phyloP scores from a whole-genome alignment of 1,284 basidiomycete species.

The Termitomyces sp. region DNA sequence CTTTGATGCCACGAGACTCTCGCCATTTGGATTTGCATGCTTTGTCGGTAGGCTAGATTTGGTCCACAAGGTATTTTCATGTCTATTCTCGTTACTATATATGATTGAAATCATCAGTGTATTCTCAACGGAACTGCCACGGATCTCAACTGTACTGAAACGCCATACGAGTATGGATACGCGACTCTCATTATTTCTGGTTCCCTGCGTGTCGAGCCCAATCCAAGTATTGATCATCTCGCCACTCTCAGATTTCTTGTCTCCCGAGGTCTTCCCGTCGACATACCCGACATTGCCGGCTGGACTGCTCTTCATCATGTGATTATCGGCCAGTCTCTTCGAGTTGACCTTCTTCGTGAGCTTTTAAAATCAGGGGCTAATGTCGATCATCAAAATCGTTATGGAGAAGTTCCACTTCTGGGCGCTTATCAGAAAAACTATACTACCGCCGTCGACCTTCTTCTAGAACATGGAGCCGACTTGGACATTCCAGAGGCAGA shows the following conservation, averaged over 20 bases:
- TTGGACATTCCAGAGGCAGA: slow-evolving; percentile 46
- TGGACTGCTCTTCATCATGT: slow-evolving; percentile 47
- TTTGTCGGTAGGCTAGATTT: slow-evolving; percentile 28
- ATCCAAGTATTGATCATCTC: slow-evolving; percentile 23
- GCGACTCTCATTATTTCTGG: slow-evolving; percentile 39
- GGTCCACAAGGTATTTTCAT: slow-evolving; percentile 28
- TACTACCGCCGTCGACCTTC: slow-evolving; percentile 34
- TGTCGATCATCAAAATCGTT: slow-evolving; percentile 41
- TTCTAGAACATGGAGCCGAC: slow-evolving; percentile 47
- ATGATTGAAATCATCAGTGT: no score
- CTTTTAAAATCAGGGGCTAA: slow-evolving; percentile 42
- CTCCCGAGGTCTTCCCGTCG: slow-evolving; percentile 34
- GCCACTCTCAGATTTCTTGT: slow-evolving; percentile 41
- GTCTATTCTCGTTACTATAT: no score
- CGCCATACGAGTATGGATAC: slow-evolving; percentile 43
- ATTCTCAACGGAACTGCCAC: no score
- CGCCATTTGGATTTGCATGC: slow-evolving; percentile 35
- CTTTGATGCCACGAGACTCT: slow-evolving; percentile 28
- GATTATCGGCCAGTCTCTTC: slow-evolving; percentile 26
- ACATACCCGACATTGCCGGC: slow-evolving; percentile 43
- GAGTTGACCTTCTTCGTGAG: slow-evolving; percentile 28
- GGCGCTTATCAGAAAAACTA: slow-evolving; percentile 34
- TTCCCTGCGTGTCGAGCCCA: slow-evolving; percentile 31
- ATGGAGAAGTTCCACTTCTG: slow-evolving; percentile 41
- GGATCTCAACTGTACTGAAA: slow-evolving; percentile 40